Percentiles rank a stretch among this genome's conserved stretches.
Evolutionary conservation across 306 rosid species (phyloP).

Genomic region (Canavalia gladiata): DNA sequence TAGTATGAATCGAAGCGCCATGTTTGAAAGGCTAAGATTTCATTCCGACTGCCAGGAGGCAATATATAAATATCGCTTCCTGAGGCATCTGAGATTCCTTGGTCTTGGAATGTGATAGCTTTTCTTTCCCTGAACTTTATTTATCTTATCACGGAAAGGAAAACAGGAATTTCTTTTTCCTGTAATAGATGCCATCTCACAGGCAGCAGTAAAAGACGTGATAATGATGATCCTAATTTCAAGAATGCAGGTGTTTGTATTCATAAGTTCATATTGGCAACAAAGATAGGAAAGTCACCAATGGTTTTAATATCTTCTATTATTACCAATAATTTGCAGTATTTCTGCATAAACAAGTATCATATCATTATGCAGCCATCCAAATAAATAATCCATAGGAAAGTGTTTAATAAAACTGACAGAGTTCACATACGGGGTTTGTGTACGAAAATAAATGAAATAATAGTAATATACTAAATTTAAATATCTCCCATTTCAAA

Average conservation of each 20-base stretch:
- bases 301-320: background rate
- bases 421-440: conserved; percentile 5
- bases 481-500: conserved; percentile 22
- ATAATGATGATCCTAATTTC: too few species aligned
- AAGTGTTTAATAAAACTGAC: conserved; percentile 16
- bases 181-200: too few species aligned
- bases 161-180: too few species aligned
- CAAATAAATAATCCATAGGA: conserved; percentile 31
- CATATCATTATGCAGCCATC: background rate
- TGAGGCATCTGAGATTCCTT: too few species aligned
- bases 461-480: conserved; percentile 20
- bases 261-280: background rate
- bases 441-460: conserved; percentile 41
- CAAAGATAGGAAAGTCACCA: background rate
- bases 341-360: background rate
- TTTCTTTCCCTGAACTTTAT: too few species aligned
- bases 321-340: background rate
- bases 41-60: too few species aligned
- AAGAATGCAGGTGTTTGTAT: too few species aligned
- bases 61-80: too few species aligned
- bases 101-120: too few species aligned
- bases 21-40: background rate
- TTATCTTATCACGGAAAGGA: too few species aligned
- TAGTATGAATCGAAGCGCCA: background rate
- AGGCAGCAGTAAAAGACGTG: too few species aligned